Base-by-base conservation (phyloP, 2,329 filamentous ascomycete species). In the Ophiostoma australiae region DNA sequence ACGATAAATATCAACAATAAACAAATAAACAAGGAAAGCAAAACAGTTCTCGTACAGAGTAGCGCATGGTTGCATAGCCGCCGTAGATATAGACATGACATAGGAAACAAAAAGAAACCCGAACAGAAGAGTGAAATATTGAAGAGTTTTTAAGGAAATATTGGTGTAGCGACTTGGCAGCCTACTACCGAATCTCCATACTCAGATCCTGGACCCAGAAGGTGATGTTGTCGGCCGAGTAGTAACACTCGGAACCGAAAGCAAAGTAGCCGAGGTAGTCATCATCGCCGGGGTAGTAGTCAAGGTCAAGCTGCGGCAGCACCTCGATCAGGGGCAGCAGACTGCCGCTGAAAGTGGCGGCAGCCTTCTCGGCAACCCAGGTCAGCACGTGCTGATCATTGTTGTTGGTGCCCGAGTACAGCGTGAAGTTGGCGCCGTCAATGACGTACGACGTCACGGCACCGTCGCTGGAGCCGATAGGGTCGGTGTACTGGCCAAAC, bases 241-340 rank as follows among this genome's bases (percentile, higher is more conserved):
- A 81, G 76, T 83, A 84, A 0, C 84, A 79, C 75, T 87, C 85
- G 20, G 82, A 81, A n/a, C 85, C 85, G 73, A 87, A 83, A 63
- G 79, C 80, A 74, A 86, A 79, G 74, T 85, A 84, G 23, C 84
- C 85, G 17, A 87, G 76, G 76, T 85, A 86, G 75, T 84, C 81
- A 2, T 75, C 72, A 0, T 75, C 71, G 0, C 76, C 76, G 3
- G 83, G 83, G 72, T 79, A 82, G 44, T 77, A 72, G 6, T 76
- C 71, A 3, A 80, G 76, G 35, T 77, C 74, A 70, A 80, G 72
- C 11, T 74, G 75, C 23, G 81, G 75, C 4, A 84, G 80, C 66
- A 79, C 76, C 4, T 80, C 78, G 58, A 87, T 73, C 6, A 87
- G 78, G 0, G 81, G 81, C 17, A 76, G 76, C 15, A 87, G 76